These are phyloP conservation scores for Hydrangea macrophylla DNA, from an alignment of 148 eudicot genomes.

Conservation along the genomic window DNA sequence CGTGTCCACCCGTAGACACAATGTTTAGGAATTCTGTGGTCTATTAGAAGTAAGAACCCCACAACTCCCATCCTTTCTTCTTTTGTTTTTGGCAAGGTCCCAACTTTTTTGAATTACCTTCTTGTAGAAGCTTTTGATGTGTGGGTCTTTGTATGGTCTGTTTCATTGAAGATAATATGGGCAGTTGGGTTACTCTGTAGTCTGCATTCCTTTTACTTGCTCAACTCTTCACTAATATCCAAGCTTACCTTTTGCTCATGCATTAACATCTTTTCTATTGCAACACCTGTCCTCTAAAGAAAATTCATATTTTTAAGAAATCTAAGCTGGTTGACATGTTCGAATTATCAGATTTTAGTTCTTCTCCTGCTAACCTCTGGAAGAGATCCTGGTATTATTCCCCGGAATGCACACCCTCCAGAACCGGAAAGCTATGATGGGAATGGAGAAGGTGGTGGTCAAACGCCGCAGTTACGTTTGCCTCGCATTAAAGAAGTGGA, in stretches of 20 bases:
- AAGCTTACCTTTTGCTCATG: too few species aligned
- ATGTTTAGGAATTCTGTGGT: too few species aligned
- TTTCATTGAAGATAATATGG: too few species aligned
- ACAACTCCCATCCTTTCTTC: too few species aligned
- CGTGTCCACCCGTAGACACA: too few species aligned
- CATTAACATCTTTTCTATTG: too few species aligned
- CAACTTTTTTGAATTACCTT: too few species aligned
- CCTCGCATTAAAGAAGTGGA: slow-evolving; percentile 96
- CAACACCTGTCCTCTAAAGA: not conserved
- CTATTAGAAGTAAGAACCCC: too few species aligned
- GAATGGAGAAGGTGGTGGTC: slow-evolving; percentile 68
- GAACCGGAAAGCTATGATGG: slow-evolving; percentile 89
- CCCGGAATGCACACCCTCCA: slow-evolving; percentile 94
- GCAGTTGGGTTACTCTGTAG: not conserved
- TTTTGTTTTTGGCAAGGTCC: too few species aligned
- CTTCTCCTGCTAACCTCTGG: slow-evolving; percentile 86
- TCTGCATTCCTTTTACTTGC: not conserved
- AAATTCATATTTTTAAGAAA: not conserved
- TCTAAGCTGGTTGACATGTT: slow-evolving; percentile 10
- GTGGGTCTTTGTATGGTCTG: too few species aligned
- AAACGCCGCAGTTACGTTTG: slow-evolving; percentile 88
- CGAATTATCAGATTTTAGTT: slow-evolving; percentile 61
- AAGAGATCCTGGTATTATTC: slow-evolving; percentile 98
- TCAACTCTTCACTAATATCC: not conserved
- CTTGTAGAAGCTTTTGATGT: too few species aligned